phyloP scores from a whole-genome alignment of 345 rosid species.

The Salix purpurea region DNA sequence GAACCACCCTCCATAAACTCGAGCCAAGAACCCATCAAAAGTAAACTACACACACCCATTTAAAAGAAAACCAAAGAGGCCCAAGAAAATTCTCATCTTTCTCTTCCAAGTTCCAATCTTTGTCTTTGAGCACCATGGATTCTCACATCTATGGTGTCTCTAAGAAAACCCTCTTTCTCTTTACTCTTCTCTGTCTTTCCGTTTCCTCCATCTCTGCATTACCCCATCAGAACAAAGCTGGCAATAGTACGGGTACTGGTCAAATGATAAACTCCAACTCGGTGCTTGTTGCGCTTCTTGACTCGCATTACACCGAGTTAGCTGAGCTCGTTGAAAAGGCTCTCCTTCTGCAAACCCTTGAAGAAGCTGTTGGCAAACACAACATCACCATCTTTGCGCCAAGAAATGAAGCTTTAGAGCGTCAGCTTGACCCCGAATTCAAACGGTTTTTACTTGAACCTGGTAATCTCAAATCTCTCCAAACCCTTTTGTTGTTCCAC shows the following conservation, averaged over 20 bases:
- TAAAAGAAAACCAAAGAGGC: background rate
- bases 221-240: constrained; percentile 22
- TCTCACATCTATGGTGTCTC: constrained; percentile 44
- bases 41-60: background rate
- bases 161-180: background rate
- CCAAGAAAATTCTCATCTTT: background rate
- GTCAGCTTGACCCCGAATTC: constrained; percentile 31
- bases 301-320: constrained; percentile 33
- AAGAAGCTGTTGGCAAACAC: constrained; percentile 27
- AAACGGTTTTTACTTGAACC: constrained; percentile 36
- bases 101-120: background rate
- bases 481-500: constrained; percentile 29
- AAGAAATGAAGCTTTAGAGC: constrained; percentile 29
- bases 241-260: background rate
- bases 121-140: constrained; percentile 47
- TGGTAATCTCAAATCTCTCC: constrained; percentile 30
- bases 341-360: constrained; percentile 32
- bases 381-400: constrained; percentile 34
- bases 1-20: background rate
- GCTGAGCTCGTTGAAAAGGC: constrained; percentile 35
- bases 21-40: no score
- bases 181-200: constrained; percentile 22
- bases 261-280: constrained; percentile 24
- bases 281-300: constrained; percentile 34
- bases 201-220: constrained; percentile 38